Evolutionary conservation across 2,329 filamentous ascomycete genomes (phyloP), one percentile per base, ranked within the genome.

Genomic region (Phyllosticta citrichinensis): DNA sequence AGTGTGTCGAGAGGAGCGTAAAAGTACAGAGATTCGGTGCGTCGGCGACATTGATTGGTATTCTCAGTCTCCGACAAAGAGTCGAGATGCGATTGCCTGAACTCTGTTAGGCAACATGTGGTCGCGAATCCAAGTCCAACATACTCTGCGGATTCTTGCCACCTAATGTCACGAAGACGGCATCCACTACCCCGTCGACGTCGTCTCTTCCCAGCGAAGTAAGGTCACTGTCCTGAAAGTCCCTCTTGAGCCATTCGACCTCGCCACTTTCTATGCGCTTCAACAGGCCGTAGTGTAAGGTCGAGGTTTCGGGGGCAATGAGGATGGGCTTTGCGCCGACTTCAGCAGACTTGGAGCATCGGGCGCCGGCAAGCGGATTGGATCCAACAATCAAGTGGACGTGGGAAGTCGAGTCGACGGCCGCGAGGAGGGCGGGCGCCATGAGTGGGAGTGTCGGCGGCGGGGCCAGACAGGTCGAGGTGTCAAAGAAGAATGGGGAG

Each of bases 1-100:
- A 86, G 73, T 97, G 86, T 8, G 90, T 95, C 24, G 91, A 94
- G 54, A 97, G 84, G 58, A 99, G 81, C 5, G 88, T 88, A 73
- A 99, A 96, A 25, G 90, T 89, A 77, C 91, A 97, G 17, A 97
- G 86, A 35, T 84, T 81, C 0, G 93, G 89, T 0, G 89, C 84
- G 76, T 99, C 94, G 63, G 91, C 84, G 25, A 97, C 91, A 74
- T 99, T 99, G 70, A 99, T 81, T 33, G 93, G 93, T 66, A 99
- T 94, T 53, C 94, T 85, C 63, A 92, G 80, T 55, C 87, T 82
- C 63, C 81, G 84, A 77, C 94, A 97, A 3, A 92, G 78, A 5
- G 77, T 79, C 0, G 90, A 90, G 64, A 97, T 88, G 64, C 84
- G 83, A 27, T 80, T 75, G 61, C 80, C 85, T 89, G 64, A 12